A percentile compares a stretch with the other conserved stretches of the same genome.
Evolutionary conservation across 2,329 filamentous ascomycete species (phyloP).

Genomic region (Periconia sp.): DNA sequence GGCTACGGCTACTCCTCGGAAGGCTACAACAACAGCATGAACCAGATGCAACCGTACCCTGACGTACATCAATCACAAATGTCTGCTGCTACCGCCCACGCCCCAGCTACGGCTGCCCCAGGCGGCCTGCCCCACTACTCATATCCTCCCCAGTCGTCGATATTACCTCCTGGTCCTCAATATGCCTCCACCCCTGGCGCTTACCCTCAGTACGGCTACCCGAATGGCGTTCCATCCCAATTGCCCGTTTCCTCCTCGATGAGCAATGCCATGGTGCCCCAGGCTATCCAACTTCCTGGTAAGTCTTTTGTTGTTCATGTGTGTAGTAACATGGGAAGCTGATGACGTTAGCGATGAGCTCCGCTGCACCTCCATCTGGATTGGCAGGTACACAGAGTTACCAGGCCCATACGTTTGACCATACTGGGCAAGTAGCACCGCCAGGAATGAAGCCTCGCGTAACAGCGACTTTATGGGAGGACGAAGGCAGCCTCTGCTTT

Average conservation of each 20-base stretch:
- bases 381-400: constrained; percentile 36
- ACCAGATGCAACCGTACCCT: constrained; percentile 79
- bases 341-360: constrained; percentile 32
- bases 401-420: constrained; percentile 66
- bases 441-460: constrained; percentile 95
- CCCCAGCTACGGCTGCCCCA: constrained; percentile 76
- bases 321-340: neutral
- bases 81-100: constrained; percentile 73
- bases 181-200: constrained; percentile 63
- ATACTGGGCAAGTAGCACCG: constrained; percentile 88
- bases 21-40: constrained; percentile 67
- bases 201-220: constrained; percentile 73
- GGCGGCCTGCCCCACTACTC: constrained; percentile 73
- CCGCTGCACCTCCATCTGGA: constrained; percentile 30
- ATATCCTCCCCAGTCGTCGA: constrained; percentile 68
- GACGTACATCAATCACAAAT: constrained; percentile 79
- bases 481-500: constrained; percentile 96
- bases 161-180: constrained; percentile 71
- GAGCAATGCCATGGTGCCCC: constrained; percentile 64
- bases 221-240: constrained; percentile 74
- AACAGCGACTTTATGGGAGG: constrained; percentile 96
- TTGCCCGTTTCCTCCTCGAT: constrained; percentile 72
- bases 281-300: constrained; percentile 68
- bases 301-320: constrained; percentile 25
- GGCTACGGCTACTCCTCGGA: constrained; percentile 40